phyloP scores from a whole-genome alignment of 768 basidiomycete species.

The Nidularia sp. region DNA sequence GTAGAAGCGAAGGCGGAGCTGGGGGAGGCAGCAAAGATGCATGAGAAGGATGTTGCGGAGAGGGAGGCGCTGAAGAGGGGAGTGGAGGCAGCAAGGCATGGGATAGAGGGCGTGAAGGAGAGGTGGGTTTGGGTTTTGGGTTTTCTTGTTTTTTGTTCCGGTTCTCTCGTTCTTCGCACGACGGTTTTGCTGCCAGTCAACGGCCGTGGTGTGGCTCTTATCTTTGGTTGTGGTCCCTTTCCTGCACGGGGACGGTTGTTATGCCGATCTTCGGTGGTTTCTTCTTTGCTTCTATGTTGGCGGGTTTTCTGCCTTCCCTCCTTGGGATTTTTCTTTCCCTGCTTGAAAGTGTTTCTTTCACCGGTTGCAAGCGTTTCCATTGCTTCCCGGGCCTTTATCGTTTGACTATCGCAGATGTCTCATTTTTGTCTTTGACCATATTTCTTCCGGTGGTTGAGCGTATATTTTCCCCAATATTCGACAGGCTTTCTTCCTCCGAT shows the following conservation, averaged over 20 bases:
- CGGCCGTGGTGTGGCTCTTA: slow-evolving; percentile 14
- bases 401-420: no score
- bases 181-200: slow-evolving; percentile 2
- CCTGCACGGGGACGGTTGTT: no score
- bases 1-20: not conserved
- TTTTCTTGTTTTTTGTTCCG: slow-evolving; percentile 1
- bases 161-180: slow-evolving; percentile 1
- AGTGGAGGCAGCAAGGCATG: slow-evolving; percentile 2
- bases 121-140: slow-evolving; percentile 8
- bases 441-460: no score
- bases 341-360: no score
- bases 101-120: slow-evolving; percentile 10
- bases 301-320: not conserved
- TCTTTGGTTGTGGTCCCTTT: no score
- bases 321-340: not conserved
- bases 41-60: not conserved
- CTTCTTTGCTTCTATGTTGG: no score
- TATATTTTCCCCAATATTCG: no score
- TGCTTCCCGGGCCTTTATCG: no score
- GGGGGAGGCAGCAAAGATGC: not conserved
- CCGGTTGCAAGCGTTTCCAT: no score
- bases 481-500: no score
- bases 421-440: no score
- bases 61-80: not conserved
- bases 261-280: no score